These are phyloP conservation scores for Nemania sp. DNA, from an alignment of 2,329 filamentous ascomycete species.

Conservation along the genomic window DNA sequence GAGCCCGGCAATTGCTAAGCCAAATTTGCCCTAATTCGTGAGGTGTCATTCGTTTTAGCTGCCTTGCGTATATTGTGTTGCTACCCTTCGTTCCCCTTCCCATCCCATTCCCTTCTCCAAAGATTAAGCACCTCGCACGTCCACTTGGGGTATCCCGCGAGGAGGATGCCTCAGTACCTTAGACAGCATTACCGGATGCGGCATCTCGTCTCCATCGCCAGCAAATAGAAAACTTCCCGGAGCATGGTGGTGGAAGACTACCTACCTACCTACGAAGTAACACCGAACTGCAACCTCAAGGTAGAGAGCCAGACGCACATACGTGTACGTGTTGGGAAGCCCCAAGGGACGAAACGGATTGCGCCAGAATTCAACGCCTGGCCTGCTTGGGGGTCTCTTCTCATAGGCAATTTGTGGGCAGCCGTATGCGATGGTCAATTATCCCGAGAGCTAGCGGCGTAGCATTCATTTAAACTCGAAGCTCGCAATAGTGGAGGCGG, in stretches of 20 bases:
- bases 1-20: too few relatives aligned
- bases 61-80: not conserved
- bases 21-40: too few relatives aligned
- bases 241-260: not conserved
- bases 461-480: not conserved
- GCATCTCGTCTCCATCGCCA: not conserved
- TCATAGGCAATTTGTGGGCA: not conserved
- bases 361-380: too few relatives aligned
- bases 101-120: not conserved
- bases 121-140: not conserved
- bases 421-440: not conserved
- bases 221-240: not conserved
- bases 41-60: too few relatives aligned
- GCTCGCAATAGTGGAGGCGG: constrained; percentile 8
- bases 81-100: not conserved
- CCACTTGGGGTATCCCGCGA: constrained; percentile 21
- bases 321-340: not conserved
- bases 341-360: not conserved
- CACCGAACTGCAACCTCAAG: not conserved
- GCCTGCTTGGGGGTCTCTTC: too few relatives aligned
- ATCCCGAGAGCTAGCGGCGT: not conserved
- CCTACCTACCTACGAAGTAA: too few relatives aligned
- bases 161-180: not conserved
- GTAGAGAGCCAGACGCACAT: too few relatives aligned
- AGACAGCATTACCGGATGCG: constrained; percentile 5